phyloP scores from a whole-genome alignment of 2,329 filamentous ascomycete genomes.

The Colletotrichum sp. region DNA sequence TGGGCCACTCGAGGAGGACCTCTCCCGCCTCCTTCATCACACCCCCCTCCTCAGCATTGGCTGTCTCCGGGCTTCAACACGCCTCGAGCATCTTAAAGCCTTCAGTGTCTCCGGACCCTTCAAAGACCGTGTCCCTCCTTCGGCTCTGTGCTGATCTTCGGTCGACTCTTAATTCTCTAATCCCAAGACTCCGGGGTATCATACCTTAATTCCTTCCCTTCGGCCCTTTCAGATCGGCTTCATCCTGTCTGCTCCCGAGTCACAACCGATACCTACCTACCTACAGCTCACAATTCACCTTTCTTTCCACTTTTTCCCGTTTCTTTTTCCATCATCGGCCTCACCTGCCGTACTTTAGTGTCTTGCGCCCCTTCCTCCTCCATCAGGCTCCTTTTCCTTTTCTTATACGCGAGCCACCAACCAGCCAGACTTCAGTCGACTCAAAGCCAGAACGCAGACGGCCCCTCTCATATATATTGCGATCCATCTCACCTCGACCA shows the following conservation, averaged over 20 bases:
- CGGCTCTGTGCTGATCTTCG: constrained; percentile 15
- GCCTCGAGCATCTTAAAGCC: constrained; percentile 9
- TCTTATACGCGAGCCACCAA: not conserved
- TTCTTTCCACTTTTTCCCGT: not conserved
- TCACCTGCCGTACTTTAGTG: not conserved
- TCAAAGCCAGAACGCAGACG: not conserved
- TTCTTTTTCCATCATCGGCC: not conserved
- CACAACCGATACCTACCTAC: not conserved
- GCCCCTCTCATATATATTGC: constrained; percentile 9
- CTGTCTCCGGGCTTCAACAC: not conserved
- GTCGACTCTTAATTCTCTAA: constrained; percentile 2
- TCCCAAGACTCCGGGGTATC: not conserved
- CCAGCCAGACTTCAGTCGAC: not conserved
- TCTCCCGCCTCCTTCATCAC: not conserved
- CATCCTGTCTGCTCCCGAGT: not conserved
- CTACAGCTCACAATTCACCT: not conserved
- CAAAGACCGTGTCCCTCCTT: not conserved
- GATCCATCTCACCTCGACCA: not conserved
- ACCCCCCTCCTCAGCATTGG: not conserved
- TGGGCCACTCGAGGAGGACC: not conserved
- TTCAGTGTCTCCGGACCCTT: constrained; percentile 11
- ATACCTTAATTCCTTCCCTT: not conserved
- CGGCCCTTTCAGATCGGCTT: not conserved
- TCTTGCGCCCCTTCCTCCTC: not conserved
- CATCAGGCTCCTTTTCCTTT: not conserved